phyloP scores from a whole-genome alignment of 2,329 filamentous ascomycete genomes.

The Fusarium temperatum region DNA sequence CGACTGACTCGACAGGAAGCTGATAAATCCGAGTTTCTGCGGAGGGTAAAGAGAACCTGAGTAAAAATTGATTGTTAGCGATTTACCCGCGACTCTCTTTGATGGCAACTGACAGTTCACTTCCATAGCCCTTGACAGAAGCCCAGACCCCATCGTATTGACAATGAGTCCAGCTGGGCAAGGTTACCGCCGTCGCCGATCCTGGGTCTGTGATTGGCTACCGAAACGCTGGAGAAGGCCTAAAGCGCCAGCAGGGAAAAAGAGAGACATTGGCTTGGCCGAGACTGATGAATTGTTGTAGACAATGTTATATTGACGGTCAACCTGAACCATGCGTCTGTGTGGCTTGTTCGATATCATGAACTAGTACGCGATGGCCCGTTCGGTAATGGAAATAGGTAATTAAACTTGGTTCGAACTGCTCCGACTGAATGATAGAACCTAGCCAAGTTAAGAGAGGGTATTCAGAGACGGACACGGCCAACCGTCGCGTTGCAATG shows the following conservation, averaged over 20 bases:
- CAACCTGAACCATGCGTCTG: constrained; percentile 16
- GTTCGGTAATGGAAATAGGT: background rate
- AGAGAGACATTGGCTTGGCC: constrained; percentile 29
- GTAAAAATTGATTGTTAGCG: background rate
- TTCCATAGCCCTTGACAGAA: background rate
- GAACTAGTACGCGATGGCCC: background rate
- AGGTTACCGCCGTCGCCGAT: constrained; percentile 40
- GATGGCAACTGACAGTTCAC: background rate
- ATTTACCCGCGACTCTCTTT: background rate
- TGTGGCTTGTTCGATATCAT: constrained; percentile 13
- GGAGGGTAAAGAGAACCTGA: background rate
- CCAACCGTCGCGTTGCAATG: background rate
- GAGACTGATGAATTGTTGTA: constrained; percentile 10
- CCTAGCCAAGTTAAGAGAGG: background rate
- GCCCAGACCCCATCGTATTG: constrained; percentile 15
- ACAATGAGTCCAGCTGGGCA: constrained; percentile 41
- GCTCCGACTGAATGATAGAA: background rate
- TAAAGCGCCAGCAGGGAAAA: constrained; percentile 31
- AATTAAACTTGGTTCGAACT: background rate
- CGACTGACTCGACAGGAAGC: background rate
- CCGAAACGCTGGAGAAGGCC: constrained; percentile 41
- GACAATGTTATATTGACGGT: constrained; percentile 6
- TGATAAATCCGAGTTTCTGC: background rate
- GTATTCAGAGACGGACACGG: background rate
- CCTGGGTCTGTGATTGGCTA: constrained; percentile 46